Evolutionary conservation across 495 filamentous ascomycete genomes (phyloP), one percentile per base, ranked within the genome.

Genomic region (Xylaria palmicola): DNA sequence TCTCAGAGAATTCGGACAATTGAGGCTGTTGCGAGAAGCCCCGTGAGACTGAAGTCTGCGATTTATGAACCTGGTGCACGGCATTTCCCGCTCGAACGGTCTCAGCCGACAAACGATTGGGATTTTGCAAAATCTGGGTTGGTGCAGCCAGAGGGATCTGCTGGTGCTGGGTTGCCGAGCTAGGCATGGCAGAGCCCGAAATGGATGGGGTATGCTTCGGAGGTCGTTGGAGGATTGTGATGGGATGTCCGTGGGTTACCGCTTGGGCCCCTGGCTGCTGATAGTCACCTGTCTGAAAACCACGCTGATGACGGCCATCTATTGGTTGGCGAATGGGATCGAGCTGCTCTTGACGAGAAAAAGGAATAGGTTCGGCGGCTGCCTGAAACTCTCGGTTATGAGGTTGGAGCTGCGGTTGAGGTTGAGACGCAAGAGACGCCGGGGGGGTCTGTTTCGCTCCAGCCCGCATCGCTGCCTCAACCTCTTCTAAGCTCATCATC

Each of bases 401-500:
- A 43, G 74, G 65, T 9, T 74, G 79, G 2, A 66, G 59, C 22
- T 73, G 72, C 8, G 65, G 70, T 24, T 69, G 64, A 40, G 72
- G 70, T 24, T 70, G 75, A 0, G 52, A 36, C 24, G 20, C 17
- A 65, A 59, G 34, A 67, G 63, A 41, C 56, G 63, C 57, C 22
- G 62, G 67, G 44, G 57, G 12, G 27, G 60, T 50, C 27, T 68
- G 64, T 65, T 86, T 84, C 19, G 81, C 74, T 66, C 91, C 89
- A 12, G 85, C 81, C 37, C 91, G 85, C 81, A 99, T 90, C 65
- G 92, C 87, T 34, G 94, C 95, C 77, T 99, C 94, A 15, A 99
- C 94, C 74, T 98, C 94, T 70, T 98, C 94, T 60, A 99, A 69
- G 66, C 91, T 97, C 88, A 99, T 85, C 81, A 98, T 90, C 77